phyloP scores from a whole-genome alignment of 805 yeast species.

The Starmerella bacillaris region DNA sequence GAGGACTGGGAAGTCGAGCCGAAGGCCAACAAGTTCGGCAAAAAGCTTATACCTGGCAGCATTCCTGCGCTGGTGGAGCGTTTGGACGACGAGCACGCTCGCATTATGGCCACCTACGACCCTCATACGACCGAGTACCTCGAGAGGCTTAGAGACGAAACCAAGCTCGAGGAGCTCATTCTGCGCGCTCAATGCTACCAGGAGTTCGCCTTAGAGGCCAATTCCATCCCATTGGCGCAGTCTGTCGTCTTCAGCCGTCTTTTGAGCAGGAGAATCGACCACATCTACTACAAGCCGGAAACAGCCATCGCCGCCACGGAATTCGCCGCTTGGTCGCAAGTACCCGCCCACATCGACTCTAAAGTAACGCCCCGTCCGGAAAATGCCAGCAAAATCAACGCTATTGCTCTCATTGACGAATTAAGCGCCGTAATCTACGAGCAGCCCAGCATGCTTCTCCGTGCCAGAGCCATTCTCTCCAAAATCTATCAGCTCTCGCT shows the following conservation, averaged over 20 bases:
- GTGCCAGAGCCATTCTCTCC: constrained; percentile 67
- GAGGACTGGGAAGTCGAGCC: constrained; percentile 50
- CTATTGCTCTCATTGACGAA: constrained; percentile 40
- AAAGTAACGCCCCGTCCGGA: constrained; percentile 23
- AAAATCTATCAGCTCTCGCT: constrained; percentile 84
- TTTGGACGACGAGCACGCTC: constrained; percentile 82
- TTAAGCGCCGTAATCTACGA: constrained; percentile 48
- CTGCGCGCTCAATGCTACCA: constrained; percentile 74
- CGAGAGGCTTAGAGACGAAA: constrained; percentile 77
- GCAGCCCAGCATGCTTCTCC: constrained; percentile 49
- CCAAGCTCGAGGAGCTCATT: constrained; percentile 51
- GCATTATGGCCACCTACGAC: constrained; percentile 72
- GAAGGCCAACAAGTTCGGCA: constrained; percentile 39
- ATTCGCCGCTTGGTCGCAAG: constrained; percentile 49
- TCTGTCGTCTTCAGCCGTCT: constrained; percentile 40
- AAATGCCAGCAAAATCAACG: constrained; percentile 23
- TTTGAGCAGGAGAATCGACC: constrained; percentile 70
- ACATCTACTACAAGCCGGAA: constrained; percentile 78
- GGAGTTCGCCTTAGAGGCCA: constrained; percentile 32
- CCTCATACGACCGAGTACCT: constrained; percentile 91
- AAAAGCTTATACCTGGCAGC: constrained; percentile 64
- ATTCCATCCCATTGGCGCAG: constrained; percentile 19
- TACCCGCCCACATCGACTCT: constrained; percentile 25
- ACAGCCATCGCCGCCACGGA: constrained; percentile 55
- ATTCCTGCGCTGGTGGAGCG: constrained; percentile 76